Base-by-base conservation (phyloP, 768 basidiomycete genomes). In the Termitomyces sp. region DNA sequence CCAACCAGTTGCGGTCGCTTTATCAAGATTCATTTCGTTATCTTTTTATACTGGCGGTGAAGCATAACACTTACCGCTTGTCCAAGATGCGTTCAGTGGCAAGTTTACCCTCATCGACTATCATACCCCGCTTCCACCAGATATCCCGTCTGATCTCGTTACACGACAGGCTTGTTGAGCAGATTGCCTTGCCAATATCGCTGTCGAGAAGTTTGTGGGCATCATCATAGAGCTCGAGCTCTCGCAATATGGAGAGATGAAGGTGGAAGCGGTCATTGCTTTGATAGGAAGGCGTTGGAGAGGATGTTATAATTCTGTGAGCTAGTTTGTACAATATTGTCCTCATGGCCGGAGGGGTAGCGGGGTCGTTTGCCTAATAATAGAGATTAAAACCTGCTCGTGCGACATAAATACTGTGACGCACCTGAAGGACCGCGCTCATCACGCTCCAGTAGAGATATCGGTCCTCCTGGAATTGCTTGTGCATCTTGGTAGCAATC, bases 1-100 rank as follows among this genome's bases (percentile, higher is more conserved):
- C 91, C 6, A 91, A 78, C 92, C 93, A 94, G 67, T 94, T 94
- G 40, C 91, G 88, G 67, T 94, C 90, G 40, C 92, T 87, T 67
- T 39, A 18, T 38, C 45, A 38, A 61, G 52, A 57, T 57, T 63
- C 15, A 64, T 56, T 57, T 63, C 15, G 64, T 56, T 56, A 33
- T 32, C 32, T 55, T 5, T 28, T 3, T 1, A 8, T 9, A n/a
- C 11, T 11, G 7, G 6, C 2, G 36, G 15, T 11, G 32, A n/a
- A 53, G n/a, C 55, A 7, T 38, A 48, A 35, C 35, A 71, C 84
- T 63, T 52, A 90, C 89, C 82, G 82, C 67, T 82, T 80, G 58
- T 89, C 84, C 45, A 72, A 61, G 53, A 91, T 89, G 55, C 81
- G 79, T 62, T 79, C 72, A 71, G 84, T 79, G 1, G 91, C 89